These are phyloP conservation scores for Coemansia sp. DNA, from an alignment of 192 early-diverging fungal genomes.

Conservation along the genomic window DNA sequence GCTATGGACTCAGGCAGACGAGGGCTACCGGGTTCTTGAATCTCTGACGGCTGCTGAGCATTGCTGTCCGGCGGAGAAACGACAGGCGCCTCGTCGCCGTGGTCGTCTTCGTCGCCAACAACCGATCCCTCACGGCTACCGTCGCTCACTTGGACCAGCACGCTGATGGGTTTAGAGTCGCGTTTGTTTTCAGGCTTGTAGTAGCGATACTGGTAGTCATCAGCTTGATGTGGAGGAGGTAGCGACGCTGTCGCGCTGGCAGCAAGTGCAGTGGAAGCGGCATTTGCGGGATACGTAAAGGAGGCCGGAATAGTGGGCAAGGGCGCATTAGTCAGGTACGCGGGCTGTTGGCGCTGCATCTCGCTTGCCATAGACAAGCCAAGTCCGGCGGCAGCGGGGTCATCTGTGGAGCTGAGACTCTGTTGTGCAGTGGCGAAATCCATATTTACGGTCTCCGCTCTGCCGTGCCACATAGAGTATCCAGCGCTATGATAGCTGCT, in stretches of 20 bases:
- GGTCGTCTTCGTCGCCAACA: conserved; percentile 1
- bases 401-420: conserved; percentile 49
- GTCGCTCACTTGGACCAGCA: conserved; percentile 45
- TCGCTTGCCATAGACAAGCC: background rate
- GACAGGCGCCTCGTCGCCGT: background rate
- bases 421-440: conserved; percentile 52
- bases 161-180: conserved; percentile 31
- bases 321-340: conserved; percentile 20
- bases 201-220: conserved; percentile 4
- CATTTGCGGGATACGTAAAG: background rate
- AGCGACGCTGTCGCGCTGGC: conserved; percentile 5
- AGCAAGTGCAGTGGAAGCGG: conserved; percentile 6
- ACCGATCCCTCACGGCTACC: conserved; percentile 20
- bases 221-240: background rate
- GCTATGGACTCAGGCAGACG: background rate
- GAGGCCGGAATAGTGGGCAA: conserved; percentile 27
- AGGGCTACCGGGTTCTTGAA: background rate
- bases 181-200: conserved; percentile 4
- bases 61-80: background rate
- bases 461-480: conserved; percentile 42
- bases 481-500: conserved; percentile 55
- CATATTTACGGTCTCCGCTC: conserved; percentile 40
- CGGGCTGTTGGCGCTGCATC: background rate
- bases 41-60: background rate
- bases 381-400: conserved; percentile 7